Evolutionary conservation across 345 rosid species (phyloP), one percentile per base, ranked within the genome.

Genomic region (Eucalyptus curtisii): DNA sequence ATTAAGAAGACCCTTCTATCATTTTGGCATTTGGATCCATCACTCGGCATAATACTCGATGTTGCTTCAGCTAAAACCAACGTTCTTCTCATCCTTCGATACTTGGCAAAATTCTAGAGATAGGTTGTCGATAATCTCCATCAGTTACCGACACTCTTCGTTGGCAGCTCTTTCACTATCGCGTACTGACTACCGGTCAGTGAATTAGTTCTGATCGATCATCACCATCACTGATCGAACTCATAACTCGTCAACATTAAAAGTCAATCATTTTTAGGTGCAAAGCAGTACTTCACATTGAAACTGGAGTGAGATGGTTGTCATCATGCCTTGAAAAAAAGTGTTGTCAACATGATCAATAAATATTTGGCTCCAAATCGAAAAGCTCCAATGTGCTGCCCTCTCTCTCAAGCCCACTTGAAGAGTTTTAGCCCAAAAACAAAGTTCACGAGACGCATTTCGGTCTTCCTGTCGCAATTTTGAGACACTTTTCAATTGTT

Each of bases 111-210:
- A 64, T n/a, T 64, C 37, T 11, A 3, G 76, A 64, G 37, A n/a
- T n/a, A 14, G 76, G 76, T 64, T 7, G 76, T n/a, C 37, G 76
- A 64, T n/a, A 64, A 30, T 15, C 37, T 64, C 37, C 71, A 64
- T 64, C 37, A 0, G 1, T 64, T 13, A 64, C 0, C 0, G 37
- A 64, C 31, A 2, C 37, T 64, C 76, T n/a, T 64, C 37, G 33
- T 64, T 1, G 76, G 14, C 10, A 14, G 0, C 76, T 64, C 76
- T 31, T 33, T 31, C 19, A 13, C 17, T 4, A 0, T n/a, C 40
- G 5, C 20, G 2, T 66, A 2, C 22, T n/a, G 6, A 31, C 40
- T 31, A n/a, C 13, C 0, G 76, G 2, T 15, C 40, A n/a, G 0
- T 40, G 3, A 30, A 64, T 4, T 14, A 66, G 40, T n/a, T 4